A percentile compares a stretch with the other conserved stretches of the same genome.
phyloP scores from a whole-genome alignment of 163 green algal genomes.

The Picocystis sp. region DNA sequence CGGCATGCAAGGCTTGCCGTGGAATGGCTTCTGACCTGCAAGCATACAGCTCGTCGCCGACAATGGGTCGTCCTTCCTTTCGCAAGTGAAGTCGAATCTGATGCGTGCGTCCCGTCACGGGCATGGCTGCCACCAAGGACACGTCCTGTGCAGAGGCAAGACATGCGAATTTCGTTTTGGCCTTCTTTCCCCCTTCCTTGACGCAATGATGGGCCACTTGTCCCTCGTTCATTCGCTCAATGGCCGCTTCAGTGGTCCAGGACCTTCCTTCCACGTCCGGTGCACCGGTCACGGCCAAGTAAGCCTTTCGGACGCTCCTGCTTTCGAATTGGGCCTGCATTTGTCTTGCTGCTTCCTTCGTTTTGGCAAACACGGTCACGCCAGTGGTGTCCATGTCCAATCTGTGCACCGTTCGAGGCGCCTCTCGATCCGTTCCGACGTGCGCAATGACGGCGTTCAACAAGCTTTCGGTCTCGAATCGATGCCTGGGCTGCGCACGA shows the following conservation, averaged over 20 bases:
- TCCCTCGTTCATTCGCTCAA: too few species aligned
- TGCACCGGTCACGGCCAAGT: too few species aligned
- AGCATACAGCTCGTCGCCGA: slow-evolving; percentile 7
- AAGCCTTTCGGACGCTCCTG: too few species aligned
- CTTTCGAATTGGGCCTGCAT: slow-evolving; percentile 9
- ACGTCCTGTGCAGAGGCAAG: too few species aligned
- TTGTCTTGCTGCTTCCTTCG: neutral
- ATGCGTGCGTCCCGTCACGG: slow-evolving; percentile 1
- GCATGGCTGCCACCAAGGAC: too few species aligned
- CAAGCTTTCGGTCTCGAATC: slow-evolving; percentile 13
- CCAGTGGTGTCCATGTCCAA: slow-evolving; percentile 22
- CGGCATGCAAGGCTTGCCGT: slow-evolving; percentile 1
- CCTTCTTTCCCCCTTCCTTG: too few species aligned
- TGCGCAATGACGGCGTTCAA: slow-evolving; percentile 19
- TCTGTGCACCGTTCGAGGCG: slow-evolving; percentile 13
- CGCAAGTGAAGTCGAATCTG: slow-evolving; percentile 3
- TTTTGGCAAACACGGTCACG: slow-evolving; percentile 14
- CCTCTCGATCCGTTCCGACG: slow-evolving; percentile 1
- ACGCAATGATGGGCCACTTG: too few species aligned
- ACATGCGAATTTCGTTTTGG: too few species aligned
- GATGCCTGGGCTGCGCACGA: slow-evolving; percentile 9
- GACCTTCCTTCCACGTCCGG: too few species aligned
- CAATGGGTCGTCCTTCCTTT: neutral
- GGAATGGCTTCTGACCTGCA: neutral
- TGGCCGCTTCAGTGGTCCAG: too few species aligned